These are phyloP conservation scores for Microbotryum intermedium DNA, from an alignment of 1,284 basidiomycete species.

Conservation along the genomic window DNA sequence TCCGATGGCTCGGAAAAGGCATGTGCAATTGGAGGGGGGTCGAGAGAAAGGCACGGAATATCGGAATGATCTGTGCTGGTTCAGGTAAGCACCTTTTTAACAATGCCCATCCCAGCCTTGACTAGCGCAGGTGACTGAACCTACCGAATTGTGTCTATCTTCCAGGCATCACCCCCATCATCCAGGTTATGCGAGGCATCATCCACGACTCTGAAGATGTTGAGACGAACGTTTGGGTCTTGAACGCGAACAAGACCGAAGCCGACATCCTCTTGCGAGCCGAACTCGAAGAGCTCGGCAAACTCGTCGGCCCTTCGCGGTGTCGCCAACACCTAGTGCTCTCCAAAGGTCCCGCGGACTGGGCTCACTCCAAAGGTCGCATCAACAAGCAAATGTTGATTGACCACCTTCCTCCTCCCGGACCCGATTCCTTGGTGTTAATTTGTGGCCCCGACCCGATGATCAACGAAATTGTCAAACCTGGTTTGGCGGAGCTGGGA, in stretches of 20 bases:
- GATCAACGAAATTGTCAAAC: conserved; percentile 37
- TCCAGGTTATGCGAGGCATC: conserved; percentile 50
- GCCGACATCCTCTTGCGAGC: conserved; percentile 50
- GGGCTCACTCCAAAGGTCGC: conserved; percentile 46
- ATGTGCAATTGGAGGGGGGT: conserved; percentile 43
- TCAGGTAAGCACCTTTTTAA: conserved; percentile 40
- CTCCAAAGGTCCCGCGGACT: conserved; percentile 39
- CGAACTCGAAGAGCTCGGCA: conserved; percentile 47
- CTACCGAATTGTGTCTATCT: background rate
- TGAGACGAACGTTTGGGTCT: conserved; percentile 47
- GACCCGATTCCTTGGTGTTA: conserved; percentile 42
- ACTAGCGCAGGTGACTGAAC: background rate
- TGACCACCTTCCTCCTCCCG: conserved; percentile 43
- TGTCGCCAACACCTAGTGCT: conserved; percentile 49
- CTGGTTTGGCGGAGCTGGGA: conserved; percentile 20
- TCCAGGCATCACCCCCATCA: conserved; percentile 53
- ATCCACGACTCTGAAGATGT: conserved; percentile 43
- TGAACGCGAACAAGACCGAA: conserved; percentile 50
- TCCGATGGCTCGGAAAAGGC: conserved; percentile 49
- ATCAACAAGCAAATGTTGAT: conserved; percentile 44
- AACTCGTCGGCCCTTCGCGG: conserved; percentile 38
- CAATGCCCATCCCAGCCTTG: conserved; percentile 2
- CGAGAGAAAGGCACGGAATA: conserved; percentile 41
- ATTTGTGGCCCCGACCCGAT: conserved; percentile 51
- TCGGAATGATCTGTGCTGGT: conserved; percentile 56